Evolutionary conservation across 1,139 yeast genomes (phyloP), one percentile per base, ranked within the genome.

Genomic region (Magnusiomyces starmeri): DNA sequence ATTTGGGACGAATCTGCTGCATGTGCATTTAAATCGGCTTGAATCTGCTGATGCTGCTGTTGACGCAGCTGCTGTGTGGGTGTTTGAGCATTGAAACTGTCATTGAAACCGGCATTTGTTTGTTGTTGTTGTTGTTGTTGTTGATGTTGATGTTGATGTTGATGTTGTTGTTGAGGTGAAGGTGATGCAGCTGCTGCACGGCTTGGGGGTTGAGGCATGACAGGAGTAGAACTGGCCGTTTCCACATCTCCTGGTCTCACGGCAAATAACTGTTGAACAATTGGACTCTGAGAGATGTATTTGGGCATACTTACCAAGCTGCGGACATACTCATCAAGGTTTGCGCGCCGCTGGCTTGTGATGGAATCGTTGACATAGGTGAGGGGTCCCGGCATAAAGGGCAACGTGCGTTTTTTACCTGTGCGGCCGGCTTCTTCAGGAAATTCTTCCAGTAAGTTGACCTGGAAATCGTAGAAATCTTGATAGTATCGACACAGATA

Each of bases 301-400:
- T 75, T 70, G 0, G 97, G 97, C 62, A 92, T 75, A 43, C 79
- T 75, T 44, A 88, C 76, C 59, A 92, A 75, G 56, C 83, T 85
- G 51, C 82, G 77, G 51, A 94, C 82, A 65, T 92, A 92, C 54
- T 81, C 81, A 68, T 92, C 94, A 60, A 94, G 75, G 68, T 88
- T 95, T 37, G 82, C 86, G 59, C 92, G 76, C 62, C 98, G 78
- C 65, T 87, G 85, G 60, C 84, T 83, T 16, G 96, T 85, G 52
- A 90, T 84, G 50, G 84, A 79, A 65, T 90, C 97, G 57, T 90
- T 89, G 49, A 92, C 96, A 65, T 86, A 86, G 46, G 95, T 85
- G 50, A 92, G 76, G 1, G 98, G 99, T 1, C 98, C 98, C 0
- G 98, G 98, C 65, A 94, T 90, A 58, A 85, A 88, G 3, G 99